phyloP scores from a whole-genome alignment of 495 filamentous ascomycete species.

The Penicillium bovifimosum region DNA sequence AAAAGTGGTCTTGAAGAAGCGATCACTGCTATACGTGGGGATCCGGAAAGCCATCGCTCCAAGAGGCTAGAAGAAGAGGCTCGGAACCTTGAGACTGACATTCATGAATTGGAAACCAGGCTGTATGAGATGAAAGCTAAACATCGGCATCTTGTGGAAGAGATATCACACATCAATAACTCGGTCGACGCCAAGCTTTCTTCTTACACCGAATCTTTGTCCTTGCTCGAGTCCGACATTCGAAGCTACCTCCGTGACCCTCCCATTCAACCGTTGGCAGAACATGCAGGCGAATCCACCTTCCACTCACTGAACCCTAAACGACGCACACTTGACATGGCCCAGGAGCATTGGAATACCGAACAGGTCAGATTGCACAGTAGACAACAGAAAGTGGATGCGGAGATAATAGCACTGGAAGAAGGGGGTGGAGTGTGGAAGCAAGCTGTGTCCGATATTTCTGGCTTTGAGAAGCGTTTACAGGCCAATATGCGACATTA shows the following conservation, averaged over 20 bases:
- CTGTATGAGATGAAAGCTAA: constrained; percentile 62
- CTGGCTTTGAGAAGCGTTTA: constrained; percentile 62
- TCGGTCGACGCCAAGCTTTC: constrained; percentile 55
- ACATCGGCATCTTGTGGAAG: constrained; percentile 53
- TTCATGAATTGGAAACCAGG: constrained; percentile 57
- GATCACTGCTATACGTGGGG: constrained; percentile 37
- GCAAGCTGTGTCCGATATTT: constrained; percentile 56
- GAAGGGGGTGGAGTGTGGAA: constrained; percentile 81
- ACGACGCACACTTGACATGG: constrained; percentile 71
- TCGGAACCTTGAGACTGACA: constrained; percentile 51
- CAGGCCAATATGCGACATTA: constrained; percentile 48
- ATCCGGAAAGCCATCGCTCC: constrained; percentile 32
- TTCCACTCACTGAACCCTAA: constrained; percentile 56
- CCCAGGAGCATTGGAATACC: constrained; percentile 65
- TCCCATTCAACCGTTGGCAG: constrained; percentile 41
- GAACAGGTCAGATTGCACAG: constrained; percentile 55
- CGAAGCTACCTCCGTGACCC: constrained; percentile 36
- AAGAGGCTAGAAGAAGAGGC: constrained; percentile 49
- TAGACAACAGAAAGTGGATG: constrained; percentile 55
- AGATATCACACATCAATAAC: constrained; percentile 61
- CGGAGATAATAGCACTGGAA: constrained; percentile 71
- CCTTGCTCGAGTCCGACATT: constrained; percentile 51
- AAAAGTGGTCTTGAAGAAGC: constrained; percentile 40
- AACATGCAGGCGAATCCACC: constrained; percentile 18
- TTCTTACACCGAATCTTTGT: constrained; percentile 51